Evolutionary conservation across 192 early-diverging fungal species (phyloP).

Genomic region (Geranomyces variabilis): DNA sequence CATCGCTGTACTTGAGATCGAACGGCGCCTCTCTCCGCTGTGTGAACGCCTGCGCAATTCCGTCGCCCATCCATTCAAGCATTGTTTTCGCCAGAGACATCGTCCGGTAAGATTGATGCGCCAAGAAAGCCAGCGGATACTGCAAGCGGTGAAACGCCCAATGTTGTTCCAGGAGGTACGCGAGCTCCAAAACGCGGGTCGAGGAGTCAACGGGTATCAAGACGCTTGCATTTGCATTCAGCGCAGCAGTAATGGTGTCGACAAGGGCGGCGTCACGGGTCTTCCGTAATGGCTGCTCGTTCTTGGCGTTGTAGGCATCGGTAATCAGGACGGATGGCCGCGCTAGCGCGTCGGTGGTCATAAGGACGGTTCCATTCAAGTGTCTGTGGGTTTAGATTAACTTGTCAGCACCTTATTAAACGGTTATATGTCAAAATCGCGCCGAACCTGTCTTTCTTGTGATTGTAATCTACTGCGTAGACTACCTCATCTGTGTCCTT

Average conservation of each 20-base stretch:
- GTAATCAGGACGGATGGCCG: slow-evolving; percentile 92
- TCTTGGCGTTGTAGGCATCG: slow-evolving; percentile 78
- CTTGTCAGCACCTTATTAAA: slow-evolving; percentile 18
- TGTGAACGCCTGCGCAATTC: slow-evolving; percentile 72
- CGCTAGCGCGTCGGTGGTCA: slow-evolving; percentile 63
- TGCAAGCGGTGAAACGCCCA: slow-evolving; percentile 65
- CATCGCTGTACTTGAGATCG: slow-evolving; percentile 75
- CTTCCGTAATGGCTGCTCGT: slow-evolving; percentile 69
- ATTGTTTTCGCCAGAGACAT: slow-evolving; percentile 86
- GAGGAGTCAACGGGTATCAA: slow-evolving; percentile 89
- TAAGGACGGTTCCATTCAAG: slow-evolving; percentile 73
- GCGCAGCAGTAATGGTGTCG: slow-evolving; percentile 64
- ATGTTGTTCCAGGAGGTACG: slow-evolving; percentile 84
- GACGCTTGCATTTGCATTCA: slow-evolving; percentile 74
- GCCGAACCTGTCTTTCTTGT: slow-evolving; percentile 82
- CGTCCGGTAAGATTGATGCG: slow-evolving; percentile 73
- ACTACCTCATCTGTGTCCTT: slow-evolving; percentile 92
- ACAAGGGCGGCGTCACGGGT: slow-evolving; percentile 77
- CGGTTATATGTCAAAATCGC: background rate
- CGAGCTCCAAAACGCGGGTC: slow-evolving; percentile 87
- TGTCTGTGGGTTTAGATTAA: slow-evolving; percentile 53
- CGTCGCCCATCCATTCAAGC: slow-evolving; percentile 95
- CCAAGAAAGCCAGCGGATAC: slow-evolving; percentile 78
- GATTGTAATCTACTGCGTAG: slow-evolving; percentile 97
- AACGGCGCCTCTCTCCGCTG: slow-evolving; percentile 81